phyloP scores from a whole-genome alignment of 2,329 filamentous ascomycete species.

The Cadophora gregata region DNA sequence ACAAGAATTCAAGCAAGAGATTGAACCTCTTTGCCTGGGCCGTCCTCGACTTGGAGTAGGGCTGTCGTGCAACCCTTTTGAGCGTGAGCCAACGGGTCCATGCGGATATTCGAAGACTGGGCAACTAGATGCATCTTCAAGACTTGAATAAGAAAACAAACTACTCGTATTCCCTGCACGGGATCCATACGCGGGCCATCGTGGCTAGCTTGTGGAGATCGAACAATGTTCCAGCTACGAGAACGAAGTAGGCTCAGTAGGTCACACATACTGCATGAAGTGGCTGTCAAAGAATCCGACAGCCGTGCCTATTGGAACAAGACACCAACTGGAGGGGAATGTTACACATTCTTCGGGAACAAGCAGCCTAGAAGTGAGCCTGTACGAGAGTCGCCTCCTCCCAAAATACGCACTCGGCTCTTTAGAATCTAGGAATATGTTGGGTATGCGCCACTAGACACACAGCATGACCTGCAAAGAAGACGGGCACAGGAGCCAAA shows the following conservation, averaged over 20 bases:
- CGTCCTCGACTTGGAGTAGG: slow-evolving; percentile 1
- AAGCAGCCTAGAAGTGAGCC: slow-evolving; percentile 2
- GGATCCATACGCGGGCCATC: background rate
- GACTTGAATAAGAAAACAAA: slow-evolving; percentile 19
- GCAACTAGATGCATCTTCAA: slow-evolving; percentile 16
- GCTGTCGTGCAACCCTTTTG: background rate
- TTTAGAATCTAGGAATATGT: background rate
- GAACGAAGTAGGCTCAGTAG: background rate
- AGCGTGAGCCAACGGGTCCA: slow-evolving; percentile 7
- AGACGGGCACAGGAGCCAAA: background rate
- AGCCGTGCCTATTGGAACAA: background rate
- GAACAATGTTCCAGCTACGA: background rate
- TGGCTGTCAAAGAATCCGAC: slow-evolving; percentile 14
- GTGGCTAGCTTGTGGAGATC: background rate
- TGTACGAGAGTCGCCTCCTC: background rate
- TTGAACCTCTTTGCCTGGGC: background rate
- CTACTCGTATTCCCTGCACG: slow-evolving; percentile 8
- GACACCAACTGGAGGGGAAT: slow-evolving; percentile 1
- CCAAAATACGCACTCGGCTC: background rate
- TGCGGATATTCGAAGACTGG: slow-evolving; percentile 6
- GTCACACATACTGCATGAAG: slow-evolving; percentile 15
- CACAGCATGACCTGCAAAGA: slow-evolving; percentile 4
- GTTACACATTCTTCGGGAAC: slow-evolving; percentile 18
- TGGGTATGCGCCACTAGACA: slow-evolving; percentile 2
- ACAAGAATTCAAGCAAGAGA: background rate